A percentile compares a stretch with the other conserved stretches of the same genome.
Evolutionary conservation across 345 rosid species (phyloP).

Genomic region (Gossypium arboreum): DNA sequence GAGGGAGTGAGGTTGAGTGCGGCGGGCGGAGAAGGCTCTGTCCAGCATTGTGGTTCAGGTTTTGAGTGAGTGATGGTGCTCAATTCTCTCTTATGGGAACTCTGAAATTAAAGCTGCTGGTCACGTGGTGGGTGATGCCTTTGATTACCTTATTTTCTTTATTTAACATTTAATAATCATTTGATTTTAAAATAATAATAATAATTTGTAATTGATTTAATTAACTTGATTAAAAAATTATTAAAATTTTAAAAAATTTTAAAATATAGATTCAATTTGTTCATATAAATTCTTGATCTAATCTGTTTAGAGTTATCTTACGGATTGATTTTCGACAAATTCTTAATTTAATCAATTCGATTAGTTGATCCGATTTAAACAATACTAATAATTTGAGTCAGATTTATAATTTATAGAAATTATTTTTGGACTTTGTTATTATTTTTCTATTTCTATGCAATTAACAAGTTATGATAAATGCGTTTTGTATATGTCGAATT

Average conservation of each 20-base stretch:
- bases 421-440: too few species aligned
- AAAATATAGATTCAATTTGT: too few species aligned
- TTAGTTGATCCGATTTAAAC: rapidly evolving
- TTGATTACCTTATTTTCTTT: background rate
- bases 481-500: too few species aligned
- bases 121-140: background rate
- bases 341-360: rapidly evolving
- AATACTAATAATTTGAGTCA: rapidly evolving
- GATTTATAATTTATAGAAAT: too few species aligned
- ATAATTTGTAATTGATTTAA: too few species aligned
- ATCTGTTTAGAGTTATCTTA: rapidly evolving
- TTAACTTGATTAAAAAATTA: too few species aligned
- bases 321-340: rapidly evolving
- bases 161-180: background rate
- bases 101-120: background rate
- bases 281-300: too few species aligned
- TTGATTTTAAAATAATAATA: too few species aligned
- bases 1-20: conserved; percentile 22
- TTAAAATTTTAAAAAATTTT: too few species aligned
- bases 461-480: too few species aligned
- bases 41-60: conserved; percentile 40
- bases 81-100: background rate
- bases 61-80: conserved; percentile 1
- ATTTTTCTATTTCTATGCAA: too few species aligned
- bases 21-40: conserved; percentile 43